Evolutionary conservation across 1,139 yeast species (phyloP).

Genomic region (Saccharomyces pastorianus): DNA sequence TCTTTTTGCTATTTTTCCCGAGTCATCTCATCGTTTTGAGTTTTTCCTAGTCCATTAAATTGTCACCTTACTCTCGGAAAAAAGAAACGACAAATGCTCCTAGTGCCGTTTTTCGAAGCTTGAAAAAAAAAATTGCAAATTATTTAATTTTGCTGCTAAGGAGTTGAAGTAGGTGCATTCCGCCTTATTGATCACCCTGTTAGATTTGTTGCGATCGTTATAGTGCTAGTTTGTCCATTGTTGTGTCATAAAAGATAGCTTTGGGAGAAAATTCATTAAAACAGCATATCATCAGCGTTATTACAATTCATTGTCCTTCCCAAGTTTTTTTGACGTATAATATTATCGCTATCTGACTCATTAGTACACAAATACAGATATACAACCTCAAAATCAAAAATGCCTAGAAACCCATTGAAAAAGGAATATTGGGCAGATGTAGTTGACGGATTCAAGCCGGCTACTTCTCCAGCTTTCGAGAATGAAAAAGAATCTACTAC

Average conservation of each 20-base stretch:
- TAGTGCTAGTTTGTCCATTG: background rate
- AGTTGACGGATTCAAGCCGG: slow-evolving; percentile 15
- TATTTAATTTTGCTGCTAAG: background rate
- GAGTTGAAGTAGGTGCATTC: background rate
- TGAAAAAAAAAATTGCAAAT: background rate
- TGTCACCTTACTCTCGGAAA: background rate
- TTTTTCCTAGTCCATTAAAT: background rate
- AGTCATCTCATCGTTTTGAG: background rate
- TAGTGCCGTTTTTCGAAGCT: background rate
- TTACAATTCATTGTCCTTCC: background rate
- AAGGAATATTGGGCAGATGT: slow-evolving; percentile 18
- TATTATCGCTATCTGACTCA: background rate
- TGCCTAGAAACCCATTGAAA: slow-evolving; percentile 14
- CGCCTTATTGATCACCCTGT: background rate
- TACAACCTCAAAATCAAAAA: background rate
- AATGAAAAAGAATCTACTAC: background rate
- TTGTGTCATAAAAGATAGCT: background rate
- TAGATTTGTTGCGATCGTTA: background rate
- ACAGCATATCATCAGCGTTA: background rate
- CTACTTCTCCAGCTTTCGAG: background rate
- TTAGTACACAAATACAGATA: background rate
- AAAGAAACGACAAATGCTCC: background rate
- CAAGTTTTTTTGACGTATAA: background rate
- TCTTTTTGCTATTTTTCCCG: background rate
- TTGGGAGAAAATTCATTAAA: background rate